Percentiles rank a stretch among this genome's conserved stretches.
Evolutionary conservation across 345 rosid genomes (phyloP).

Genomic region (Rhodamnia rubescens): DNA sequence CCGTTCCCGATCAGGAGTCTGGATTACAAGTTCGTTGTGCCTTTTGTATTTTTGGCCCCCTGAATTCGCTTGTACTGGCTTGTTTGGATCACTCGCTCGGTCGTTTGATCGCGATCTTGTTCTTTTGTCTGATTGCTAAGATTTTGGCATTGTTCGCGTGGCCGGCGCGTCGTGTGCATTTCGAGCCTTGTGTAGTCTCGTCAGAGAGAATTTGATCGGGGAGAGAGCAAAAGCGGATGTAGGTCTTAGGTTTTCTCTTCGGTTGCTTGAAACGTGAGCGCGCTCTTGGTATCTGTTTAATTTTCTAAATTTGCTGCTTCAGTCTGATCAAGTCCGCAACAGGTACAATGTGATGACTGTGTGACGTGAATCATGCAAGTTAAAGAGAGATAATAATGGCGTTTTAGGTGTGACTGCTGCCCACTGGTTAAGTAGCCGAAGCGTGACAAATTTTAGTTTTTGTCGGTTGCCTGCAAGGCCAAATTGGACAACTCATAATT

Average conservation of each 20-base stretch:
- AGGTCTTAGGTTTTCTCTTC: not conserved
- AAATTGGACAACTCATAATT: not conserved
- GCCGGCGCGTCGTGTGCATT: not conserved
- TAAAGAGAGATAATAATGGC: not conserved
- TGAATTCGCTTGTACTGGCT: constrained; percentile 11
- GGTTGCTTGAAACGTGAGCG: not conserved
- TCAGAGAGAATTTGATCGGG: not conserved
- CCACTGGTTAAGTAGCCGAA: not conserved
- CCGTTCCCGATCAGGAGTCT: not conserved
- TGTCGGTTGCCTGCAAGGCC: not conserved
- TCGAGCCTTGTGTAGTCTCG: not conserved
- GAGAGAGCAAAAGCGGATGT: not conserved
- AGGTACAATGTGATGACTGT: not conserved
- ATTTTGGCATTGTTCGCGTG: not conserved
- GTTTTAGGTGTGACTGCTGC: not conserved
- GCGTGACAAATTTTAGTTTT: not conserved
- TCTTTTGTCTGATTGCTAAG: not conserved
- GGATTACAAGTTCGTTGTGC: not conserved
- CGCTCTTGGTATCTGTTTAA: not conserved
- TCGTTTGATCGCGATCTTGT: not conserved
- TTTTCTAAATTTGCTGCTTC: not conserved
- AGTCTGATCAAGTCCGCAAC: not conserved
- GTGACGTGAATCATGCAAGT: not conserved
- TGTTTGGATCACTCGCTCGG: not conserved
- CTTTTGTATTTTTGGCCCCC: not conserved